phyloP scores from a whole-genome alignment of 2,329 filamentous ascomycete genomes.

The Beauveria scarabaeidicola region DNA sequence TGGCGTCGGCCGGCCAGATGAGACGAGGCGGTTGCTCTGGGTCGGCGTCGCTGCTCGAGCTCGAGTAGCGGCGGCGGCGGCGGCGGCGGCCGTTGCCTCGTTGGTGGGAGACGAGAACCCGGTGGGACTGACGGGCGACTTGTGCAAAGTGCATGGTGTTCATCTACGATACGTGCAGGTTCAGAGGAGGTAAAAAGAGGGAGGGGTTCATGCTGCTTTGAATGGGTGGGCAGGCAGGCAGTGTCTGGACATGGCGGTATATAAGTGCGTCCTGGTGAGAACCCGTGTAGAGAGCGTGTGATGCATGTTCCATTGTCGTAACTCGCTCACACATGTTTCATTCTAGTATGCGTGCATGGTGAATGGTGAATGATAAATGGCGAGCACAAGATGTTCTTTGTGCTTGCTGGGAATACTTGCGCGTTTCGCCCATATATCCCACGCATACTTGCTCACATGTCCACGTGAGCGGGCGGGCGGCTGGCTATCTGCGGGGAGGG shows the following conservation, averaged over 20 bases:
- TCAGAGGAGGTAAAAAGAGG: neutral
- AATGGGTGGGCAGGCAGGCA: too few species aligned
- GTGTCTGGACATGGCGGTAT: neutral
- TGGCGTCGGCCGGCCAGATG: conserved; percentile 11
- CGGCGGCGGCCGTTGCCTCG: neutral
- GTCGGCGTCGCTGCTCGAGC: neutral
- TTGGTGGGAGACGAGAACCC: neutral
- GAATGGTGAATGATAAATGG: too few species aligned
- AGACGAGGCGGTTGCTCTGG: neutral
- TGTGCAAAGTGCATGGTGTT: neutral
- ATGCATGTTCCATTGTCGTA: neutral
- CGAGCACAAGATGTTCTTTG: neutral
- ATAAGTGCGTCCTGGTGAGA: neutral
- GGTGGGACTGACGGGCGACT: neutral
- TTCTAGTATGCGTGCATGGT: neutral
- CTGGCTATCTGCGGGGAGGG: neutral
- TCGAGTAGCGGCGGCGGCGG: neutral
- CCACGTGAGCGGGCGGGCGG: neutral
- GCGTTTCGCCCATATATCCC: conserved; percentile 1
- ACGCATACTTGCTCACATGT: conserved; percentile 7
- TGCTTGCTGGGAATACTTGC: neutral
- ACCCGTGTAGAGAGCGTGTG: neutral
- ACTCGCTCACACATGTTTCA: neutral
- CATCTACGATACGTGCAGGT: too few species aligned
- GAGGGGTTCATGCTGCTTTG: neutral